Conservation (phyloP, 345 rosid species). For the Tarenaya hassleriana region DNA sequence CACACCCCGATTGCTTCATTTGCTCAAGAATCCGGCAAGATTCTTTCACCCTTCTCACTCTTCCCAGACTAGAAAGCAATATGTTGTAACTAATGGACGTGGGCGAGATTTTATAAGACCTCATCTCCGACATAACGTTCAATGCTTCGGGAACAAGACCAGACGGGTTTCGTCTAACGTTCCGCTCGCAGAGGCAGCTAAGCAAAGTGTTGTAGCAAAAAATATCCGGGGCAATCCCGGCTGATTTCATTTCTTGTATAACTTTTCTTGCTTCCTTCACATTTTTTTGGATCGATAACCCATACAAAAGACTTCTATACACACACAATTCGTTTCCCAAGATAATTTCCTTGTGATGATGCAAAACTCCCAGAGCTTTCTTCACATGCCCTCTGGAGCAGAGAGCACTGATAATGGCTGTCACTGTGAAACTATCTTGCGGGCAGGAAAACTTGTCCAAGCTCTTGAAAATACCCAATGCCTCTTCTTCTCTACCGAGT, state of each 20-base stretch:
- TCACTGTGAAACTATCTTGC: conserved; percentile 46
- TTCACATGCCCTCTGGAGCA: conserved; percentile 72
- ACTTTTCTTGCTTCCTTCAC: conserved; percentile 66
- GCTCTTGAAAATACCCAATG: conserved; percentile 80
- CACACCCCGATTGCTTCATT: conserved; percentile 61
- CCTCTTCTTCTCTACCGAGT: conserved; percentile 71
- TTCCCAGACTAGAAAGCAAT: conserved; percentile 70
- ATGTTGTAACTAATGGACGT: conserved; percentile 61
- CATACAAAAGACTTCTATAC: conserved; percentile 58
- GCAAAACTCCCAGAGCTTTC: conserved; percentile 73
- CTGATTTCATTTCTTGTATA: conserved; percentile 68
- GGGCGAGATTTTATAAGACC: conserved; percentile 47
- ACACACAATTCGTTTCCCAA: conserved; percentile 40
- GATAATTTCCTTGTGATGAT: conserved; percentile 54
- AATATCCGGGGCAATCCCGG: conserved; percentile 47
- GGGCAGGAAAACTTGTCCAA: conserved; percentile 70
- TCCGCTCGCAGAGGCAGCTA: conserved; percentile 62
- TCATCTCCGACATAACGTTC: conserved; percentile 88
- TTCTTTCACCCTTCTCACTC: conserved; percentile 74
- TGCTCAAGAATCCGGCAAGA: conserved; percentile 50
- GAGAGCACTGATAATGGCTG: conserved; percentile 59
- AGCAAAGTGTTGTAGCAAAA: conserved; percentile 69
- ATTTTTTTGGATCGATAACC: conserved; percentile 61
- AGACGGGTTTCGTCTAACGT: conserved; percentile 59
- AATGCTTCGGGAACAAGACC: conserved; percentile 80